phyloP scores from a whole-genome alignment of 1,284 basidiomycete genomes.

The Vanrija sp. region DNA sequence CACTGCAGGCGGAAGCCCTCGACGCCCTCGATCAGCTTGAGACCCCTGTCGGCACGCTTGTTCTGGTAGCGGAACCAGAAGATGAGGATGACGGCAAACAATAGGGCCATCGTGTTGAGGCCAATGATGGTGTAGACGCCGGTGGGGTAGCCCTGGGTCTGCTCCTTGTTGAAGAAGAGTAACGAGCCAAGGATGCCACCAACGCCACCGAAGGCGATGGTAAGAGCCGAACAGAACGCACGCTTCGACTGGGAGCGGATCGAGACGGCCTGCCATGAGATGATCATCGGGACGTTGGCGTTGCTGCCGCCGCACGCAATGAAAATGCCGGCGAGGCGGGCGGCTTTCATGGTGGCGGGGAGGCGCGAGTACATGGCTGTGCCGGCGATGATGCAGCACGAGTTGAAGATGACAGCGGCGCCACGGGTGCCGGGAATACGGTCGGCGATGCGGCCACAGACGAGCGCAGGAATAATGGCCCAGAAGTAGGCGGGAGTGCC shows the following conservation, averaged over 20 bases:
- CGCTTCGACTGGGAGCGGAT: slow-evolving; percentile 49
- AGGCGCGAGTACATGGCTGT: slow-evolving; percentile 15
- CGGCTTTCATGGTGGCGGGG: background rate
- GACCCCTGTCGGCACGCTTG: slow-evolving; percentile 3
- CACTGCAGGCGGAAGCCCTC: slow-evolving; percentile 9
- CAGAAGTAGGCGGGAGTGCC: slow-evolving; percentile 50
- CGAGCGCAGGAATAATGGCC: slow-evolving; percentile 42
- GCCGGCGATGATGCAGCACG: slow-evolving; percentile 5
- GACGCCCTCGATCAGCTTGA: slow-evolving; percentile 4
- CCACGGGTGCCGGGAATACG: slow-evolving; percentile 8
- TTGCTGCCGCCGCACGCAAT: slow-evolving; percentile 44
- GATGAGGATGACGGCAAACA: slow-evolving; percentile 17
- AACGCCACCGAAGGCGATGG: slow-evolving; percentile 49
- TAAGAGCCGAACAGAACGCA: slow-evolving; percentile 43
- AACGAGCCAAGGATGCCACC: slow-evolving; percentile 50
- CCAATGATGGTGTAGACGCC: slow-evolving; percentile 27
- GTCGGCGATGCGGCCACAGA: slow-evolving; percentile 45
- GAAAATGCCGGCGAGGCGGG: slow-evolving; percentile 42
- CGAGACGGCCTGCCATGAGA: slow-evolving; percentile 48
- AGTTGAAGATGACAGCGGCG: slow-evolving; percentile 9
- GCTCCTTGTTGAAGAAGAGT: slow-evolving; percentile 30
- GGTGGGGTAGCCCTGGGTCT: slow-evolving; percentile 22
- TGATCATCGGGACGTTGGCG: slow-evolving; percentile 37
- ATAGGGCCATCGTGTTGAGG: slow-evolving; percentile 25
- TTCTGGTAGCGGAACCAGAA: slow-evolving; percentile 14